These are phyloP conservation scores for Steccherinum ochraceum DNA, from an alignment of 768 basidiomycete species.

Conservation along the genomic window DNA sequence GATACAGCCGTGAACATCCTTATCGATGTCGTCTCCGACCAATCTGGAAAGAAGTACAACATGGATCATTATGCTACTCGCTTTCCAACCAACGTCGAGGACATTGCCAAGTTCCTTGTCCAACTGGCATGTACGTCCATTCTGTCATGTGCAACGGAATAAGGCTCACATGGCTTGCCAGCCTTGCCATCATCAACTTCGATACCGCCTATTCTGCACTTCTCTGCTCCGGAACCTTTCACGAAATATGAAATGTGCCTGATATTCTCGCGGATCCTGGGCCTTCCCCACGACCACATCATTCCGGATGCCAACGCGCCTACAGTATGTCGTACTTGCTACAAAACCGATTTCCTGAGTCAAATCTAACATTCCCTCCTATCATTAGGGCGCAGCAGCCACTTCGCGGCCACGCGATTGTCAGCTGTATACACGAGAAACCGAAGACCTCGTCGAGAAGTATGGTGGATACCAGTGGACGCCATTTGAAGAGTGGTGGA, in stretches of 20 bases:
- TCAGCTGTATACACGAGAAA: slow-evolving; percentile 68
- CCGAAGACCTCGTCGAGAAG: slow-evolving; percentile 48
- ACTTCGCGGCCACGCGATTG: slow-evolving; percentile 78
- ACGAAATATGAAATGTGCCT: slow-evolving; percentile 94
- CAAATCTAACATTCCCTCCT: neutral
- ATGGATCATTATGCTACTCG: slow-evolving; percentile 96
- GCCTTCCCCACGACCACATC: slow-evolving; percentile 69
- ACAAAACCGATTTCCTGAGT: too few relatives aligned
- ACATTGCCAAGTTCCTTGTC: slow-evolving; percentile 81
- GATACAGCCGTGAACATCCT: slow-evolving; percentile 90
- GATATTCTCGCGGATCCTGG: slow-evolving; percentile 65
- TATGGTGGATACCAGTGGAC: slow-evolving; percentile 52
- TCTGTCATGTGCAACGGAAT: neutral
- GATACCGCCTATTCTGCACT: slow-evolving; percentile 77
- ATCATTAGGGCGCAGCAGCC: slow-evolving; percentile 35
- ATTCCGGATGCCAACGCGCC: slow-evolving; percentile 66
- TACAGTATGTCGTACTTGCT: slow-evolving; percentile 26
- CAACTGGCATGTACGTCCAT: slow-evolving; percentile 56
- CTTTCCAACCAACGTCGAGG: slow-evolving; percentile 86
- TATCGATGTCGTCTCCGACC: slow-evolving; percentile 80
- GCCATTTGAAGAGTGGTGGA: slow-evolving; percentile 87
- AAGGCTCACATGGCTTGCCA: slow-evolving; percentile 12
- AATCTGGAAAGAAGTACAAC: slow-evolving; percentile 81
- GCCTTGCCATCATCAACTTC: slow-evolving; percentile 27
- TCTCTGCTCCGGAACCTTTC: slow-evolving; percentile 72